Conservation (phyloP, 345 rosid genomes). For the Cardamine resedifolia region DNA sequence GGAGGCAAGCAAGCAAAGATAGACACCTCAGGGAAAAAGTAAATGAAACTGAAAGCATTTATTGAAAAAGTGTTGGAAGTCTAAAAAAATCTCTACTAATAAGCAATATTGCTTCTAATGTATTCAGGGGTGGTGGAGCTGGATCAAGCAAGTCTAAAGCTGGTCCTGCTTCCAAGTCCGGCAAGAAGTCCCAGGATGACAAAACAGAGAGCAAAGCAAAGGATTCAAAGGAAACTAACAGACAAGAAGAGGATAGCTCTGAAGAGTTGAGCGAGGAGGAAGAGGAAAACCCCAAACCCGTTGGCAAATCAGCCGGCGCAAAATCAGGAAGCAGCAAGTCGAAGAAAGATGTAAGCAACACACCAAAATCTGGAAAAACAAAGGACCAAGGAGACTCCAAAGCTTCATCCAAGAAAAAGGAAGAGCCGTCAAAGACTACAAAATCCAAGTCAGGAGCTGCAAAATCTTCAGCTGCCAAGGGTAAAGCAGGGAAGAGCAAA, state of each 20-base stretch:
- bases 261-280: slow-evolving; percentile 48
- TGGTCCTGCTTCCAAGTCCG: slow-evolving; percentile 37
- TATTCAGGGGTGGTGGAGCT: slow-evolving; percentile 58
- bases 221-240: slow-evolving; percentile 38
- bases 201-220: slow-evolving; percentile 33
- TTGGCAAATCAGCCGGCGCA: slow-evolving; percentile 27
- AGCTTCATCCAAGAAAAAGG: slow-evolving; percentile 45
- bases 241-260: slow-evolving; percentile 42
- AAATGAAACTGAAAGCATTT: slow-evolving; percentile 24
- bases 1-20: slow-evolving; percentile 47
- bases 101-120: slow-evolving; percentile 7
- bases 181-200: slow-evolving; percentile 46
- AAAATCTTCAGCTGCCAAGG: slow-evolving; percentile 43
- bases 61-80: slow-evolving; percentile 19
- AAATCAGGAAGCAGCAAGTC: slow-evolving; percentile 46
- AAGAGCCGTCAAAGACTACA: slow-evolving; percentile 33
- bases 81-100: neutral
- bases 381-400: slow-evolving; percentile 46
- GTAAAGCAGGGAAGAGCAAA: slow-evolving; percentile 48
- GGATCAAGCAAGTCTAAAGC: slow-evolving; percentile 64
- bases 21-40: slow-evolving; percentile 58
- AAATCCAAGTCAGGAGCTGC: slow-evolving; percentile 52
- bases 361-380: slow-evolving; percentile 50
- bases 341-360: slow-evolving; percentile 35
- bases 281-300: slow-evolving; percentile 41